These are phyloP conservation scores for Xylaria sp. DNA, from an alignment of 2,329 filamentous ascomycete species.

Conservation along the genomic window DNA sequence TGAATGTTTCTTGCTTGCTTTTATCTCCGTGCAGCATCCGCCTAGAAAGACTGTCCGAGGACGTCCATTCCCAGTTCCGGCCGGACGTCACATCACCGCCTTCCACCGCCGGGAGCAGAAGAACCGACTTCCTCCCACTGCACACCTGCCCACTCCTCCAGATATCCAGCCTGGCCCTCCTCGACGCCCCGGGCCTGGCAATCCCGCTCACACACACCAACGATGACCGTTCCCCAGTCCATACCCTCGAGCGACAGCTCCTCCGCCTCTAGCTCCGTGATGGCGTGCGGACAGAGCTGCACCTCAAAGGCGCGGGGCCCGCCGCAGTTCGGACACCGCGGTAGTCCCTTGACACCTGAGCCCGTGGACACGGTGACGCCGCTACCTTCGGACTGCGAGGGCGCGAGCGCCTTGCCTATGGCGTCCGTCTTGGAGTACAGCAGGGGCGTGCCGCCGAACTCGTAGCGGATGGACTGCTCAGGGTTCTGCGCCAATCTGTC, in stretches of 20 bases:
- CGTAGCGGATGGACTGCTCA: constrained; percentile 76
- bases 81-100: not conserved
- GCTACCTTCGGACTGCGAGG: constrained; percentile 17
- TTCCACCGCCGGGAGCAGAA: constrained; percentile 10
- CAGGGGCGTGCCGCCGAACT: constrained; percentile 66
- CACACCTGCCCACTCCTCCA: constrained; percentile 96
- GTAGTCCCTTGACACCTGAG: constrained; percentile 47
- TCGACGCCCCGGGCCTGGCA: constrained; percentile 58
- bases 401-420: constrained; percentile 60
- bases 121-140: constrained; percentile 80
- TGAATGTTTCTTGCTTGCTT: not conserved
- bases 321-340: constrained; percentile 72
- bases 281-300: constrained; percentile 86
- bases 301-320: constrained; percentile 77
- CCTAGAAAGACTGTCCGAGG: not conserved
- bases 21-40: not conserved
- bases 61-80: not conserved
- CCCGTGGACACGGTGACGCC: constrained; percentile 26
- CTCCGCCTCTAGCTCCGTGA: constrained; percentile 78
- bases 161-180: constrained; percentile 64
- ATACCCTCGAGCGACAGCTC: constrained; percentile 69
- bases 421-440: constrained; percentile 75
- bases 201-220: constrained; percentile 77
- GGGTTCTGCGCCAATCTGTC: constrained; percentile 74
- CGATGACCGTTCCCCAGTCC: constrained; percentile 94